phyloP scores from a whole-genome alignment of 2,329 filamentous ascomycete genomes.

The Nannizziopsis barbatae region DNA sequence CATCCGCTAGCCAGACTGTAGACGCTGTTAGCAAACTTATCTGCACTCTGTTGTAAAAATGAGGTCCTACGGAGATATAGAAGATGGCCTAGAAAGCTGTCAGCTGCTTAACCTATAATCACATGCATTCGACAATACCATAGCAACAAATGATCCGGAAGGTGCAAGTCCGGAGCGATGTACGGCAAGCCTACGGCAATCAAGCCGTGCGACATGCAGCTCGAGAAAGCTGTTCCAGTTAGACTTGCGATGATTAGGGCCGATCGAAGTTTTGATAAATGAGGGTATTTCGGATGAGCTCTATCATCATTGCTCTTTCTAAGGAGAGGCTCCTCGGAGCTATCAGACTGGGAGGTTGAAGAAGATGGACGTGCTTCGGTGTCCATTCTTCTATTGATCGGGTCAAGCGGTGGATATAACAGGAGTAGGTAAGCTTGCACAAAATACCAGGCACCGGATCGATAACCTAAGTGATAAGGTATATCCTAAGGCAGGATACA shows the following conservation, averaged over 20 bases:
- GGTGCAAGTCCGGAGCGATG: constrained; percentile 29
- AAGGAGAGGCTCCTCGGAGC: constrained; percentile 7
- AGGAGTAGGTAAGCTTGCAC: too few relatives aligned
- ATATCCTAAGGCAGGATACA: too few relatives aligned
- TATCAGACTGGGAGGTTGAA: not conserved
- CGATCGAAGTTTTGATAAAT: constrained; percentile 6
- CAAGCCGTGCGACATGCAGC: constrained; percentile 28
- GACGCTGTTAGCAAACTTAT: not conserved
- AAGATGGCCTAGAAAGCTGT: constrained; percentile 11
- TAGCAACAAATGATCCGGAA: constrained; percentile 18
- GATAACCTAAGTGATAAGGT: too few relatives aligned
- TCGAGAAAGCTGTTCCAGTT: constrained; percentile 19
- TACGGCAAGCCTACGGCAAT: constrained; percentile 35
- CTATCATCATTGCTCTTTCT: constrained; percentile 1
- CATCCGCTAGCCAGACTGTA: constrained; percentile 30
- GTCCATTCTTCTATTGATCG: not conserved
- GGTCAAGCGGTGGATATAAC: too few relatives aligned
- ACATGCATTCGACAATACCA: constrained; percentile 2
- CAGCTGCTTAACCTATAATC: not conserved
- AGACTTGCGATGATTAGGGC: constrained; percentile 10
- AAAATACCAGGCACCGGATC: too few relatives aligned
- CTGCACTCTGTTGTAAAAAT: too few relatives aligned
- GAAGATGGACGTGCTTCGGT: not conserved
- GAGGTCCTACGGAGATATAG: constrained; percentile 8
- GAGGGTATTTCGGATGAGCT: not conserved